phyloP scores from a whole-genome alignment of 2,329 filamentous ascomycete genomes.

The Aspergillus persii region DNA sequence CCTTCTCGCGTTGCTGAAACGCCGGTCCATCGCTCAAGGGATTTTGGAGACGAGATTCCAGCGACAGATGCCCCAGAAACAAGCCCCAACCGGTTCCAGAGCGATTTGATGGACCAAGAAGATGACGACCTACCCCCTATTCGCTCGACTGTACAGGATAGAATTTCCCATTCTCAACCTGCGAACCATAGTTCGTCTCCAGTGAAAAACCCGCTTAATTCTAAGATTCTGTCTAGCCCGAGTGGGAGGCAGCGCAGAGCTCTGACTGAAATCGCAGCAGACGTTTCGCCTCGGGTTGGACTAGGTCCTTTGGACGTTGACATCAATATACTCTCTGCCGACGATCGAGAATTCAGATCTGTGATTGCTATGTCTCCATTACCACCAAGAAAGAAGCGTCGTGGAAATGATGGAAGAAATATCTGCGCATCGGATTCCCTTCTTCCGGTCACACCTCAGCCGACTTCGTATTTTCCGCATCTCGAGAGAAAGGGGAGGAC shows the following conservation, averaged over 20 bases:
- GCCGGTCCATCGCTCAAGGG: conserved; percentile 28
- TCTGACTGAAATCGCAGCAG: conserved; percentile 43
- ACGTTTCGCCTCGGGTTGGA: conserved; percentile 40
- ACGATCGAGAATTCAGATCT: conserved; percentile 40
- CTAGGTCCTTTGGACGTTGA: conserved; percentile 32
- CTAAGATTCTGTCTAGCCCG: conserved; percentile 39
- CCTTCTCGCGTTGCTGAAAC: conserved; percentile 42
- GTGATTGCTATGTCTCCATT: conserved; percentile 33
- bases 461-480: conserved; percentile 17
- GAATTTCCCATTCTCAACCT: conserved; percentile 20
- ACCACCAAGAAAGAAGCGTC: conserved; percentile 37
- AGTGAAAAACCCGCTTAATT: conserved; percentile 21
- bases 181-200: conserved; percentile 24
- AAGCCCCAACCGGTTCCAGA: conserved; percentile 30
- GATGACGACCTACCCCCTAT: conserved; percentile 39
- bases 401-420: conserved; percentile 32
- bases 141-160: conserved; percentile 20
- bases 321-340: conserved; percentile 38
- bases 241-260: conserved; percentile 36
- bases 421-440: conserved; percentile 30
- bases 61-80: conserved; percentile 40
- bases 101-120: conserved; percentile 30
- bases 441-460: conserved; percentile 27
- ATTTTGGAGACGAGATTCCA: conserved; percentile 25
- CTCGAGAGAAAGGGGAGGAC: conserved; percentile 12